These are phyloP conservation scores for Annulohypoxylon nitens DNA, from an alignment of 495 filamentous ascomycete genomes.

Conservation along the genomic window DNA sequence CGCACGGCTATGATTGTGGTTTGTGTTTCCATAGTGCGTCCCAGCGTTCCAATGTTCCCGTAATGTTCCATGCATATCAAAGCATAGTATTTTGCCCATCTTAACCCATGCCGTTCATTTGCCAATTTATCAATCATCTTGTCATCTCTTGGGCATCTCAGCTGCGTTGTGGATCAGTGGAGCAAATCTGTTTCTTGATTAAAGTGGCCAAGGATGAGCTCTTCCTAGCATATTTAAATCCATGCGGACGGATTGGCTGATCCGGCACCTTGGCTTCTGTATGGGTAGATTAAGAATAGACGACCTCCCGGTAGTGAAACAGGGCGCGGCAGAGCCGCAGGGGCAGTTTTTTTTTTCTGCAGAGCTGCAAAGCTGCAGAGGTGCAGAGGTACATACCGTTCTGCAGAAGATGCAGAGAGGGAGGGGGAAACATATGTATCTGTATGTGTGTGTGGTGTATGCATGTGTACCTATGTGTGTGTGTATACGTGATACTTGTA, in stretches of 20 bases:
- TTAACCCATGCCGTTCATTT: constrained; percentile 28
- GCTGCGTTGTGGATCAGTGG: constrained; percentile 47
- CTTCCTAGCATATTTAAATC: constrained; percentile 33
- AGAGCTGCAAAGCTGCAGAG: constrained; percentile 4
- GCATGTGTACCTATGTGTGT: neutral
- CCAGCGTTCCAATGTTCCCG: neutral
- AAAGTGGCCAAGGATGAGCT: constrained; percentile 43
- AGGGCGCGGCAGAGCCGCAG: constrained; percentile 49
- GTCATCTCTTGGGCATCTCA: constrained; percentile 43
- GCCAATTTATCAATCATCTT: constrained; percentile 45
- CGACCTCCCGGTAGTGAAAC: constrained; percentile 48
- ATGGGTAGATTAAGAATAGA: constrained; percentile 46
- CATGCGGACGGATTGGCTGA: constrained; percentile 39
- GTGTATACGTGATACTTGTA: neutral
- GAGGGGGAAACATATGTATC: neutral
- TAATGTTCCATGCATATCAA: constrained; percentile 2
- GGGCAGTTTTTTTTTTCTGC: constrained; percentile 24
- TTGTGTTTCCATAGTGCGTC: constrained; percentile 1
- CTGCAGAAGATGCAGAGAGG: constrained; percentile 13
- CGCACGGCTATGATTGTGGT: neutral
- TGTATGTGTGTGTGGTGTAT: neutral
- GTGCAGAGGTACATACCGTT: neutral
- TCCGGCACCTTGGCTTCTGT: constrained; percentile 39
- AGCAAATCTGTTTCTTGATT: constrained; percentile 39
- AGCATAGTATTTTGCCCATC: constrained; percentile 11